Evolutionary conservation across 2,329 filamentous ascomycete genomes (phyloP), one percentile per base, ranked within the genome.

Genomic region (Diaporthe sp.): DNA sequence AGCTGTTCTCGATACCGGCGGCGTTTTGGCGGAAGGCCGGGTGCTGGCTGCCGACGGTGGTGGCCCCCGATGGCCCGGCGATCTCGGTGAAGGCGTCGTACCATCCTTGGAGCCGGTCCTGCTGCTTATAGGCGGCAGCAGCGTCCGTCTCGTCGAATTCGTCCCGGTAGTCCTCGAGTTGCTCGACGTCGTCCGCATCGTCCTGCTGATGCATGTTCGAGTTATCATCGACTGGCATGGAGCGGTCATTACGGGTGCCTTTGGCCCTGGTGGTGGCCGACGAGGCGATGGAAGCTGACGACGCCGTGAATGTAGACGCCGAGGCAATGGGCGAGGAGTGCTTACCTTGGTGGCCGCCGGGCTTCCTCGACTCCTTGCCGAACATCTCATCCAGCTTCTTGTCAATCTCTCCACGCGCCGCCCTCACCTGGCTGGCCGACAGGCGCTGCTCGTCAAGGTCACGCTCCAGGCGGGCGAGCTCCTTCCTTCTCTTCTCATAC

Each of bases 21-120:
- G 61, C 58, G n/a, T 55, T 55, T 28, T 39, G 37, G 17, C 73
- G 57, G 34, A 74, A 73, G 31, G 74, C 71, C 17, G 74, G 74
- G 44, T 73, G 74, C 70, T 68, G 55, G 25, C 65, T 68, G 61
- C 44, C 34, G 28, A 58, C 39, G 46, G 60, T 67, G 5, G 51
- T 31, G 25, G 44, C 46, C 6, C 49, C 71, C 3, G 71, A 60
- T 6, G 72, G 25, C 46, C 46, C 62, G 42, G 34, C 51, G 51
- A 74, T 62, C 17, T 74, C 75, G 49, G 71, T 70, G n/a, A 74
- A 76, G n/a, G 39, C 34, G 37, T 74, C 61, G 57, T 74, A 76
- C 75, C 75, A 76, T 28, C 42, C 57, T 55, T 75, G 49, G 37
- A 74, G 55, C 13, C 55, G 57, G 44, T 73, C 68, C 62, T 76